These are phyloP conservation scores for Panicum miliaceum DNA, from an alignment of 176 grass and related monocot species.

Conservation along the genomic window DNA sequence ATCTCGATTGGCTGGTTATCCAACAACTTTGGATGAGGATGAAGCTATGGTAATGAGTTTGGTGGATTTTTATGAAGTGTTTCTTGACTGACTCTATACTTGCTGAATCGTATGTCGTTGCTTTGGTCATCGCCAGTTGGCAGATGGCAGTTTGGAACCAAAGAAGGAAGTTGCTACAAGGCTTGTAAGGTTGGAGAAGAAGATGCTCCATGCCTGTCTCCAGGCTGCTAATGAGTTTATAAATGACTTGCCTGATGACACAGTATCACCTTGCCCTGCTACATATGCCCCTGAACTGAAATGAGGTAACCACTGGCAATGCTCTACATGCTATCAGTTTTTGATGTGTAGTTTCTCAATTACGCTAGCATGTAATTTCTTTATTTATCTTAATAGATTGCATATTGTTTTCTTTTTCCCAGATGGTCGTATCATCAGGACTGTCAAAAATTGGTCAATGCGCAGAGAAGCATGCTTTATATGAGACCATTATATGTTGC, in stretches of 20 bases:
- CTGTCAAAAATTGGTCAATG: constrained; percentile 13
- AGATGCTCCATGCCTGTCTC: constrained; percentile 90
- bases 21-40: constrained; percentile 82
- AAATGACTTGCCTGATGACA: constrained; percentile 81
- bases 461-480: neutral
- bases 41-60: constrained; percentile 75
- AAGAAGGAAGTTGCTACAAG: constrained; percentile 89
- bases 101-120: constrained; percentile 24
- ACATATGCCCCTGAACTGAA: constrained; percentile 82
- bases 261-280: constrained; percentile 85
- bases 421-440: constrained; percentile 3
- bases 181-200: constrained; percentile 92
- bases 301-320: constrained; percentile 51
- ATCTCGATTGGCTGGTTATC: constrained; percentile 84
- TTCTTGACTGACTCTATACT: constrained; percentile 22
- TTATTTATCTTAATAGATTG: constrained; percentile 27
- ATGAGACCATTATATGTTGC: constrained; percentile 26
- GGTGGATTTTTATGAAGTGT: constrained; percentile 13
- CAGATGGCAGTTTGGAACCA: constrained; percentile 76
- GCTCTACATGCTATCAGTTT: constrained; percentile 11
- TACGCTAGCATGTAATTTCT: neutral
- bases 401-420: constrained; percentile 16
- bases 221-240: constrained; percentile 71
- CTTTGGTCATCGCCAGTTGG: constrained; percentile 62
- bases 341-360: neutral